Evolutionary conservation across 2,329 filamentous ascomycete genomes (phyloP), one percentile per base, ranked within the genome.

Genomic region (Macrophomina tecta): DNA sequence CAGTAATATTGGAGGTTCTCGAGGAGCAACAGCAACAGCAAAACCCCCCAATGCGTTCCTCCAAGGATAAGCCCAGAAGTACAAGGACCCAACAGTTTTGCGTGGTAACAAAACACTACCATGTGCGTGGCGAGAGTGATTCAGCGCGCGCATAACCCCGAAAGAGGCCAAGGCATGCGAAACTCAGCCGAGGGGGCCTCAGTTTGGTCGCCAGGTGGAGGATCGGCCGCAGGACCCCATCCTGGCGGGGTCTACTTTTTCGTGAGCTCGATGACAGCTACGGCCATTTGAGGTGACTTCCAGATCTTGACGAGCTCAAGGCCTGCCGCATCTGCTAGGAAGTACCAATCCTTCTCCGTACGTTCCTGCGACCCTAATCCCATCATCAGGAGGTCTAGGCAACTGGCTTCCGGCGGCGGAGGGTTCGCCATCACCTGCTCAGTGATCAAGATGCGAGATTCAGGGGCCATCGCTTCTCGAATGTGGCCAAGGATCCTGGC

Each of bases 371-470:
- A 38, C 18, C 49, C 49, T 6, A 56, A 2, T 4, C 45, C n/a
- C 51, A 56, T 48, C 62, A 56, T 56, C 14, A 12, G 30, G 16
- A 65, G 49, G 45, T 65, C 62, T 11, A 40, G 28, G 7, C 34
- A 32, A 23, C 38, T 36, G 23, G 38, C 16, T n/a, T 38, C 34
- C 11, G 49, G 36, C 18, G 62, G 18, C 2, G 23, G 62, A n/a
- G 49, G 49, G 14, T 32, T 36, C 6, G 51, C 32, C 7, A 46
- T 38, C 7, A 64, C 38, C 14, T 55, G 51, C 18, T 84, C 82
- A 61, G 81, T 78, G 62, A 83, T 79, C 23, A 84, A 67, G 28
- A 84, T 73, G n/a, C 72, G 69, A 0, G 79, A 81, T 4, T 77
- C 74, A 1, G 70, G 64, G 2, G 67, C 71, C 71, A 82, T 74